Conservation (phyloP, 306 rosid species). For the Begonia loranthoides region DNA sequence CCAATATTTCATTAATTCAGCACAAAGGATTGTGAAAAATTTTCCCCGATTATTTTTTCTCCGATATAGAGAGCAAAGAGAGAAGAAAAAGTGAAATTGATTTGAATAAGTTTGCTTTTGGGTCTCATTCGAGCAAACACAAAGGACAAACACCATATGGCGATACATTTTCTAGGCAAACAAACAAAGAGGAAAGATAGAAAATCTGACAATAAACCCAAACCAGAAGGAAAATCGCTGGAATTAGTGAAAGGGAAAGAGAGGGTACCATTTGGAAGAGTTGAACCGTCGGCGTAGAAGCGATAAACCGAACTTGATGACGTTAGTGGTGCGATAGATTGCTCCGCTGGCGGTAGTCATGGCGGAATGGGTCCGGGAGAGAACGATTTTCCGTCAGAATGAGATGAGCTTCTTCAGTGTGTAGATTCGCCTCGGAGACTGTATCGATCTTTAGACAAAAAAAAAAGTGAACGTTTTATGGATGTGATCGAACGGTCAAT, state of each 20-base stretch:
- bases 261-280: constrained; percentile 74
- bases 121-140: no score
- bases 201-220: background rate
- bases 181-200: background rate
- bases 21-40: background rate
- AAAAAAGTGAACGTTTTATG: constrained; percentile 1
- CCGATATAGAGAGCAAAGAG: background rate
- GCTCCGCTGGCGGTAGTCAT: constrained; percentile 57
- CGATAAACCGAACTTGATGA: constrained; percentile 46
- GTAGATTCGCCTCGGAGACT: background rate
- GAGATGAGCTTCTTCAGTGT: no score
- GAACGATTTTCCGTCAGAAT: no score
- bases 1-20: constrained; percentile 1
- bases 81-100: background rate
- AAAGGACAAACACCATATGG: no score
- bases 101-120: background rate
- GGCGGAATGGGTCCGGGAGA: constrained; percentile 4
- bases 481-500: background rate
- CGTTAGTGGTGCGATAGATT: constrained; percentile 39
- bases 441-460: background rate
- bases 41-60: background rate
- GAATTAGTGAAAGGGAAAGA: background rate
- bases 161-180: background rate
- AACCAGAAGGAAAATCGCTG: background rate
- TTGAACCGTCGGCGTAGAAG: constrained; percentile 66